Evolutionary conservation across 805 yeast species (phyloP).

Genomic region (Ogataea ramenticola): DNA sequence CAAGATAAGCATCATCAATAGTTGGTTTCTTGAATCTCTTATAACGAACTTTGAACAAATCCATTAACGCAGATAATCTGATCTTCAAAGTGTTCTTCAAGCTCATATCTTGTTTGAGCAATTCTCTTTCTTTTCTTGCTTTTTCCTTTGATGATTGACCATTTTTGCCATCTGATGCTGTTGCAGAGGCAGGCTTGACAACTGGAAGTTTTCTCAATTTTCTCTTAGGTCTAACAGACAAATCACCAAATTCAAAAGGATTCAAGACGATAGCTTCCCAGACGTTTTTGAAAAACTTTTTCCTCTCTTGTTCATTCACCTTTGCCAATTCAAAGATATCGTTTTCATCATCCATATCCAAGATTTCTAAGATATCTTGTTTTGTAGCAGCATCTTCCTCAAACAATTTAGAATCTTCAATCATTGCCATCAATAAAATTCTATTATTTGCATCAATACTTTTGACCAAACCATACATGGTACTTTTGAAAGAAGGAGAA

Average conservation of each 20-base stretch:
- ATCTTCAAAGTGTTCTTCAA: constrained; percentile 80
- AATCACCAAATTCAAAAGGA: constrained; percentile 67
- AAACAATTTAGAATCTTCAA: constrained; percentile 33
- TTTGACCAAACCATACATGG: constrained; percentile 63
- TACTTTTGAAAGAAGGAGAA: constrained; percentile 61
- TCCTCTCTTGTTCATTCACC: constrained; percentile 43
- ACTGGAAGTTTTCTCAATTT: constrained; percentile 34
- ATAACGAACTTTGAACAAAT: constrained; percentile 76
- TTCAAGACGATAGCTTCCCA: constrained; percentile 51
- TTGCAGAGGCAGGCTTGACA: constrained; percentile 6
- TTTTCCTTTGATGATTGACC: constrained; percentile 33
- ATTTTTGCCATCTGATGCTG: constrained; percentile 1
- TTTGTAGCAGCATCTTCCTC: constrained; percentile 30
- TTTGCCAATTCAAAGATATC: constrained; percentile 9
- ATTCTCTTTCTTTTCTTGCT: constrained; percentile 42
- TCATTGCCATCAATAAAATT: constrained; percentile 65
- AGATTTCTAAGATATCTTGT: constrained; percentile 42
- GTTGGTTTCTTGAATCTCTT: constrained; percentile 87
- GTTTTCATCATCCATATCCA: constrained; percentile 27
- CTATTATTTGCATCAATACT: constrained; percentile 65
- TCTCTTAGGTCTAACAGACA: constrained; percentile 47
- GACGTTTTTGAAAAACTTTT: constrained; percentile 47
- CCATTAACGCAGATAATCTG: constrained; percentile 83
- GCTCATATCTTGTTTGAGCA: constrained; percentile 54
- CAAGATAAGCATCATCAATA: constrained; percentile 66